Base-by-base conservation (phyloP, 2,329 filamentous ascomycete genomes). In the Dactylellina drechsleri region DNA sequence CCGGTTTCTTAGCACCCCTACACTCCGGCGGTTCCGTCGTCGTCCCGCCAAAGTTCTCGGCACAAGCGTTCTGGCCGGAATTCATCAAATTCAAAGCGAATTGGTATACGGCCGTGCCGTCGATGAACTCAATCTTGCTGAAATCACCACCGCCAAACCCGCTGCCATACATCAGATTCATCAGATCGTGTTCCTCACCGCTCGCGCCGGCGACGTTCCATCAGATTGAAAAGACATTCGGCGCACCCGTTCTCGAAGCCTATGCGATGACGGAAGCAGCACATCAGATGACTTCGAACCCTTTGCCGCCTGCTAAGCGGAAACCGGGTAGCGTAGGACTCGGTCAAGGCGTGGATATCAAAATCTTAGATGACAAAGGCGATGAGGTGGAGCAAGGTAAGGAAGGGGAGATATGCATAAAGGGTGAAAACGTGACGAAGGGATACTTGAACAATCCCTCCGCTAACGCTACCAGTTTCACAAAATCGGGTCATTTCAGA, bases 201-300 rank as follows among this genome's bases (percentile, higher is more conserved):
- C 85, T 96, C 13, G 91, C 91, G 1, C 92, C 92, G 0, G 93
- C 92, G 76, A 89, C 89, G 59, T 93, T 95, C 83, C 86, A 92
- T 76, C 89, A 92, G 79, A 86, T 96, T 4, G 92, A 96, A 80
- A 86, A 88, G 79, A 86, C 88, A 0, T 91, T 93, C 81, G 85
- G 88, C 59, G 91, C 92, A 0, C 92, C 92, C 0, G 92, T 96
- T 0, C 86, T 96, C 16, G 92, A 96, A 83, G 92, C 92, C 8
- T 96, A 96, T 80, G 92, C 92, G 77, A 96, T 96, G 92, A 96
- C 92, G 47, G 92, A 96, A 83, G 92, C 92, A 5, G 88, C 92
- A 3, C 91, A 93, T 80, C 91, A 93, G 81, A 93, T 93, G 90
- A 92, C 91, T 0, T 92, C 90, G 26, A 91, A 90, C 83, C 89